These are phyloP conservation scores for Hypomyces perniciosus DNA, from an alignment of 2,329 filamentous ascomycete genomes.

Conservation along the genomic window DNA sequence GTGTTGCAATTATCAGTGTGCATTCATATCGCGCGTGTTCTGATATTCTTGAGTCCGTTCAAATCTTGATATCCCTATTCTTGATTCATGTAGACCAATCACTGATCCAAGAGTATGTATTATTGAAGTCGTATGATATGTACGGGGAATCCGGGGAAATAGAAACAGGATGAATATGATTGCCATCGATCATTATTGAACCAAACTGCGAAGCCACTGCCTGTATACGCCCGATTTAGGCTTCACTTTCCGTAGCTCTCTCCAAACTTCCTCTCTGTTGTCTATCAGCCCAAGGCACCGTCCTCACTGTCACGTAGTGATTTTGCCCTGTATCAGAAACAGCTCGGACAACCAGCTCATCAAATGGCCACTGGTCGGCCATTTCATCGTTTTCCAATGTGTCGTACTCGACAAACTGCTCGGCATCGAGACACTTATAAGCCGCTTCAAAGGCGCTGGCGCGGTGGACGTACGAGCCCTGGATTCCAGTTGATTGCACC, in stretches of 20 bases:
- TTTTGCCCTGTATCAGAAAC: slow-evolving; percentile 38
- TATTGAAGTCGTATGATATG: no score
- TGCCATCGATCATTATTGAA: no score
- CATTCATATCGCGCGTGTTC: no score
- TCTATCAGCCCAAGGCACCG: slow-evolving; percentile 15
- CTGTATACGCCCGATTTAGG: no score
- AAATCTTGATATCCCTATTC: no score
- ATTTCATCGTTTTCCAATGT: slow-evolving; percentile 22
- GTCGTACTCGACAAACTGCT: slow-evolving; percentile 30
- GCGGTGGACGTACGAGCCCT: slow-evolving; percentile 31
- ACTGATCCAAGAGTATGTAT: no score
- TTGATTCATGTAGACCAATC: no score
- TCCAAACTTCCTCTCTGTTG: not conserved
- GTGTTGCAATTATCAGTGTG: no score
- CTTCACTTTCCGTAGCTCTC: not conserved
- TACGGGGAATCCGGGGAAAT: no score
- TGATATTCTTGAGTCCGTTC: no score
- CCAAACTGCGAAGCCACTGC: no score
- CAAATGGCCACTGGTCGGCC: slow-evolving; percentile 36
- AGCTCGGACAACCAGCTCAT: slow-evolving; percentile 38
- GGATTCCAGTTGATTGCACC: slow-evolving; percentile 31
- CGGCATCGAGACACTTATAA: slow-evolving; percentile 23
- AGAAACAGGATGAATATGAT: no score
- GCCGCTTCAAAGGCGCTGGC: slow-evolving; percentile 31
- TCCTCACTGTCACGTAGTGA: slow-evolving; percentile 31